These are phyloP conservation scores for Mycena floridula DNA, from an alignment of 768 basidiomycete species.

Conservation along the genomic window DNA sequence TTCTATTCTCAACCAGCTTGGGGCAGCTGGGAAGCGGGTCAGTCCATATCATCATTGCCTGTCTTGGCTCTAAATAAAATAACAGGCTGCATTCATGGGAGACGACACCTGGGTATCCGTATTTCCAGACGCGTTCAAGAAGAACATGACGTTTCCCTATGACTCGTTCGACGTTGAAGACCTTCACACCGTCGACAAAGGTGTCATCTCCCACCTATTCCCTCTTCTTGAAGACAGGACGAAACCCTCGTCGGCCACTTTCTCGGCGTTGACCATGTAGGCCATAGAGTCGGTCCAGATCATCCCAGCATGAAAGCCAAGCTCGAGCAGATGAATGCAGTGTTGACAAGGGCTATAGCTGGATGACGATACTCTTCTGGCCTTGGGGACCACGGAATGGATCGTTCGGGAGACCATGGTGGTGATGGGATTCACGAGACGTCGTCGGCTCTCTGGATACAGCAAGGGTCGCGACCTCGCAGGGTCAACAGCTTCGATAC, in stretches of 20 bases:
- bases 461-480: constrained; percentile 62
- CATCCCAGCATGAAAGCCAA: constrained; percentile 84
- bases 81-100: constrained; percentile 89
- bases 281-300: constrained; percentile 89
- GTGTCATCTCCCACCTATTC: constrained; percentile 79
- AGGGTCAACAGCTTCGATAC: constrained; percentile 27
- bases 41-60: constrained; percentile 10
- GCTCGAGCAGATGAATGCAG: constrained; percentile 80
- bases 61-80: too few relatives aligned
- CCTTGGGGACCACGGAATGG: constrained; percentile 99
- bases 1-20: constrained; percentile 74
- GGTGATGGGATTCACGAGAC: constrained; percentile 87
- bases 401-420: constrained; percentile 89
- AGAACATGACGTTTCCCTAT: constrained; percentile 75
- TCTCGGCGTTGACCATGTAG: constrained; percentile 94
- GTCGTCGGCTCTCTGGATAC: constrained; percentile 85
- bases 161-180: constrained; percentile 99
- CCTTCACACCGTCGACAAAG: constrained; percentile 90
- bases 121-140: constrained; percentile 71
- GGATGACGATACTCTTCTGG: constrained; percentile 84
- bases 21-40: constrained; percentile 54
- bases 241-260: constrained; percentile 79
- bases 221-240: constrained; percentile 57
- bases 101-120: constrained; percentile 96
- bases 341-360: constrained; percentile 70